Evolutionary conservation across 2,329 filamentous ascomycete species (phyloP).

Genomic region (Epicoccum nigrum): DNA sequence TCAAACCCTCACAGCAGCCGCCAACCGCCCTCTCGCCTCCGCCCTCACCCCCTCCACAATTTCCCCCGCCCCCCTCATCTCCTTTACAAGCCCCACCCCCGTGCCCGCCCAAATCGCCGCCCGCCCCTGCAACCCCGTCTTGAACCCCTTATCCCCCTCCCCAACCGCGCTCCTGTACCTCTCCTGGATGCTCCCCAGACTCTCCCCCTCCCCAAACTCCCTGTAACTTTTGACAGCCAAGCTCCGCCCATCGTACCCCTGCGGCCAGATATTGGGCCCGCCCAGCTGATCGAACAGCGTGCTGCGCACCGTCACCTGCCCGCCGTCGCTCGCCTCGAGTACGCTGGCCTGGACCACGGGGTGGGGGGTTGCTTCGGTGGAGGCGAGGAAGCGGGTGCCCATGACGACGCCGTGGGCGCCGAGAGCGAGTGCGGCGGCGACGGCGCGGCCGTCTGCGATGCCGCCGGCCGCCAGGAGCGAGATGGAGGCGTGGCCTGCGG

Average conservation of each 20-base stretch:
- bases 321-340: slow-evolving; percentile 56
- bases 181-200: slow-evolving; percentile 51
- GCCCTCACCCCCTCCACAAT: slow-evolving; percentile 55
- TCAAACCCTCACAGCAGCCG: neutral
- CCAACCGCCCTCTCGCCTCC: slow-evolving; percentile 46
- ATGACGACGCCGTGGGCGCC: slow-evolving; percentile 63
- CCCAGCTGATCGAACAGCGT: slow-evolving; percentile 60
- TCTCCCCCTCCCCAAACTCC: slow-evolving; percentile 48
- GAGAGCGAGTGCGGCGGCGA: slow-evolving; percentile 62
- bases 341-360: slow-evolving; percentile 55
- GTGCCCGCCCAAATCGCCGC: slow-evolving; percentile 64
- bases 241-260: slow-evolving; percentile 62
- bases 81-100: slow-evolving; percentile 63
- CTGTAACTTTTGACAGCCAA: slow-evolving; percentile 60
- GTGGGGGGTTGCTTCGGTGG: slow-evolving; percentile 54
- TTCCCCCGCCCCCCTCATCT: slow-evolving; percentile 56
- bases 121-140: slow-evolving; percentile 57
- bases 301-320: slow-evolving; percentile 56
- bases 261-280: slow-evolving; percentile 64
- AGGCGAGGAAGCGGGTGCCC: slow-evolving; percentile 69
- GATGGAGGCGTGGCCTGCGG: slow-evolving; percentile 29
- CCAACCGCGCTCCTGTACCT: slow-evolving; percentile 55
- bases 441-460: slow-evolving; percentile 64
- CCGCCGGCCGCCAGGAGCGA: slow-evolving; percentile 64
- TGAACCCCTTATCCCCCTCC: slow-evolving; percentile 58